Base-by-base conservation (phyloP, 2,329 filamentous ascomycete genomes). In the Pyrenophora seminiperda region DNA sequence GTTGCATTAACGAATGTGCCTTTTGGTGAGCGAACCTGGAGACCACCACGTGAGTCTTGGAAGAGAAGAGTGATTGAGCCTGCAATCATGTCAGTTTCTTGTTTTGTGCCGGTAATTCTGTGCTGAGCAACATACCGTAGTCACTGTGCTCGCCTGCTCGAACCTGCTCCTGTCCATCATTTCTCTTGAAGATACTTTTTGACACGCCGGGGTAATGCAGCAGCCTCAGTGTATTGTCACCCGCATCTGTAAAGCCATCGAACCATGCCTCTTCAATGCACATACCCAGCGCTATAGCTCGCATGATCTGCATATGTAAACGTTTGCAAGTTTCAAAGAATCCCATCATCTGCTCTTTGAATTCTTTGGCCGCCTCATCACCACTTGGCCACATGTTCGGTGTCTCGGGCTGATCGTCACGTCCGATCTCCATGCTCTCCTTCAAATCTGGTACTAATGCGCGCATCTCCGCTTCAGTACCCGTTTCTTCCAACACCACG, bases 221-320 rank as follows among this genome's bases (percentile, higher is more conserved):
- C 54, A 94, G 75, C 5, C 90, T 81, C 56, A 93, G 76, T 1
- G 72, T 75, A 39, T 75, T 75, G 37, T 75, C 78, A 1, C 76
- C 82, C 3, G 57, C 61, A 61, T 88, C 83, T 0, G 90, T 86
- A 66, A 83, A 95, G 4, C 70, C 63, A 62, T 96, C 90, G 64
- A 97, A 97, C 79, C 87, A 95, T 3, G 63, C 65, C 63, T 86
- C 81, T 0, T 85, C 81, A 13, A 94, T 76, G 0, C 82, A 86
- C 83, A 96, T 85, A 0, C 88, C 91, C n/a, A 93, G 75, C 0
- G 90, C 90, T 55, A 96, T 90, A 7, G 90, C 89, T 4, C 87
- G 79, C 90, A 96, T 95, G 15, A 96, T 82, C 56, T 91, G 79
- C 20, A 83, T 77, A 71, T 97, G 89, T 47, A 97, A 72, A 11